Evolutionary conservation across 2,329 filamentous ascomycete species (phyloP), one percentile per base, ranked within the genome.

Genomic region (Colletotrichum costaricense): DNA sequence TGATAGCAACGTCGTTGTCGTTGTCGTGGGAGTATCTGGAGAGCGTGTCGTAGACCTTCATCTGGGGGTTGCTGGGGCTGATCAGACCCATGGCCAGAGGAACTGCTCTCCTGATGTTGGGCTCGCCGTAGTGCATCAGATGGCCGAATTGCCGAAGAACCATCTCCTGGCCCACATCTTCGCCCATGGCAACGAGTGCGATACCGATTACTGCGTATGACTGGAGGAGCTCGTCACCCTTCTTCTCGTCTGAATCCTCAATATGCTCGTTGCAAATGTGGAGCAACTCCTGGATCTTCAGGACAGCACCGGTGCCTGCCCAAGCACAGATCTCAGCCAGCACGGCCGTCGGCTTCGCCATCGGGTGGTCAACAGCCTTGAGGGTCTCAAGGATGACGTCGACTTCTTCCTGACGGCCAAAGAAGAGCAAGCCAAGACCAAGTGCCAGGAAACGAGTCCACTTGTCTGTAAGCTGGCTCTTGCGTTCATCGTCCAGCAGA

Each of bases 31-130:
- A 97, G 89, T 99, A 99, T 80, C 97, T 90, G 64, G 97, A 99
- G 12, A 99, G 88, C 0, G 97, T 99, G 83, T 99, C 97, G 86
- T 99, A 99, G 60, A 99, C 94, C 88, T 98, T 99, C 96, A 99
- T 99, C 83, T 99, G 97, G 12, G 97, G 97, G 86, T 99, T 99
- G 86, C 95, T 98, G 14, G 97, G 95, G 84, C 94, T 98, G 80
- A 99, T 93, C 67, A 99, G 89, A 79, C 95, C 97, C 95, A 99
- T 97, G 30, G 97, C 97, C 67, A 99, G 88, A 46, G 97, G 97
- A 35, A 99, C 97, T 24, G 95, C 96, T 81, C 97, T 97, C 75
- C 97, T 93, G 78, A 99, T 99, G 82, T 99, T 98, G 80, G 95
- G 90, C 83, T 98, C 96, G 76, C 97, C 97, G 80, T 99, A 99